Base-by-base conservation (phyloP, 2,329 filamentous ascomycete species). In the Coniella vitis region DNA sequence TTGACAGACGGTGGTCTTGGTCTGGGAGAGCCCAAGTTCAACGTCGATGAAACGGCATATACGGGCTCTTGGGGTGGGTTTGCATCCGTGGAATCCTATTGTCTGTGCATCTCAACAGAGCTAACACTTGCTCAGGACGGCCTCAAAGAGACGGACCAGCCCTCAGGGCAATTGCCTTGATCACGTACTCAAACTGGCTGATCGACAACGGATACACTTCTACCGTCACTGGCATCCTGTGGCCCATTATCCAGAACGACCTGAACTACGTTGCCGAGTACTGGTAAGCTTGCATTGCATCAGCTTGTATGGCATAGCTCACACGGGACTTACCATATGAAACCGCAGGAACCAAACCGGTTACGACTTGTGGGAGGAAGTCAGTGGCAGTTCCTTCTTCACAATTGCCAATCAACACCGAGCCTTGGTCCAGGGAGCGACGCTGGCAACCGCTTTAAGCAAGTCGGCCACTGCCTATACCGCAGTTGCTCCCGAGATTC, bases 321-420 rank as follows among this genome's bases (percentile, higher is more conserved):
- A n/a, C n/a, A n/a, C n/a, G n/a, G n/a, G n/a, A n/a, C n/a, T n/a
- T n/a, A n/a, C n/a, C n/a, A n/a, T n/a, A n/a, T n/a, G n/a, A n/a
- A n/a, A n/a, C n/a, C n/a, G 25, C 5, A 72, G 69, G 75, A 79
- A 78, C 60, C 65, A 72, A 54, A 78, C 75, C 0, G 76, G 77
- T 5, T 93, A 81, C 59, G 88, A 94, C 63, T 74, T 94, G 3
- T 93, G 88, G 88, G 88, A 93, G 63, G 88, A 93, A 63, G 79
- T 90, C 13, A 70, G 73, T 20, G 85, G 86, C 36, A 83, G 79
- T 19, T 90, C 86, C 0, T 93, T 90, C 71, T 94, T 91, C 66
- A 93, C 87, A 1, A 69, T 82, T 29, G 78, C 81, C 3, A 75
- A 77, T 36, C 80, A 86, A 52, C 81, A 91, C 61, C 79, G 87